These are phyloP conservation scores for Phyllachora maydis DNA, from an alignment of 2,329 filamentous ascomycete genomes.

Conservation along the genomic window DNA sequence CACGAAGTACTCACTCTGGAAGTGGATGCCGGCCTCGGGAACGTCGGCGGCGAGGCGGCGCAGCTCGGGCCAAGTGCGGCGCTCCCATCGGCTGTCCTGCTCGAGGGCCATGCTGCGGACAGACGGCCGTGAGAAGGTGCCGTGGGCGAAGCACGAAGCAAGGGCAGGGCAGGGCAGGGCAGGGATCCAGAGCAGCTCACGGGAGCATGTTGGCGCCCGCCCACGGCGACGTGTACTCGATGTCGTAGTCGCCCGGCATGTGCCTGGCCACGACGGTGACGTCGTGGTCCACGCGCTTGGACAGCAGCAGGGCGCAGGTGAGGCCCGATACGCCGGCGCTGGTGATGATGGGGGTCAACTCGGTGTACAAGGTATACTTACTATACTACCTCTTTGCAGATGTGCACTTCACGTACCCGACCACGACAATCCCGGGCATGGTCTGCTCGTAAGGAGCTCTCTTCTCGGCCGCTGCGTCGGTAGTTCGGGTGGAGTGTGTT, in stretches of 20 bases:
- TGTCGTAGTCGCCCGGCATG: constrained; percentile 85
- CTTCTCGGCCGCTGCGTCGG: constrained; percentile 1
- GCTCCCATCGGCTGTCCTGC: constrained; percentile 32
- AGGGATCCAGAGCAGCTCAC: constrained; percentile 26
- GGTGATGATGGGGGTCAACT: no score
- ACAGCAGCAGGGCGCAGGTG: constrained; percentile 25
- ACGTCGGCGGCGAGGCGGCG: constrained; percentile 37
- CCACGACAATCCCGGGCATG: background rate
- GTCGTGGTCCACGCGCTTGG: constrained; percentile 18
- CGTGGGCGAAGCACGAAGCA: no score
- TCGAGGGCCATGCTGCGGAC: constrained; percentile 22
- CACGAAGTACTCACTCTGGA: constrained; percentile 31
- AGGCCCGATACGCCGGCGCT: constrained; percentile 29
- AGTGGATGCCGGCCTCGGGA: constrained; percentile 64
- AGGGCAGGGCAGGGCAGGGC: constrained; percentile 1
- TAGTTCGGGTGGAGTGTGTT: no score
- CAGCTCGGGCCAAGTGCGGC: constrained; percentile 42
- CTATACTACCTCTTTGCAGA: no score
- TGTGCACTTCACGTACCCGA: background rate
- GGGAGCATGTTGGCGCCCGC: constrained; percentile 66
- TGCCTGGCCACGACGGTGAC: constrained; percentile 41
- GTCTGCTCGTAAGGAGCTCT: background rate
- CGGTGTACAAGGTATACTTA: no score
- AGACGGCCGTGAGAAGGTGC: no score
- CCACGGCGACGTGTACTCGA: constrained; percentile 81